Conservation (phyloP, 2,329 filamentous ascomycete species). For the Aspergillus bombycis region DNA sequence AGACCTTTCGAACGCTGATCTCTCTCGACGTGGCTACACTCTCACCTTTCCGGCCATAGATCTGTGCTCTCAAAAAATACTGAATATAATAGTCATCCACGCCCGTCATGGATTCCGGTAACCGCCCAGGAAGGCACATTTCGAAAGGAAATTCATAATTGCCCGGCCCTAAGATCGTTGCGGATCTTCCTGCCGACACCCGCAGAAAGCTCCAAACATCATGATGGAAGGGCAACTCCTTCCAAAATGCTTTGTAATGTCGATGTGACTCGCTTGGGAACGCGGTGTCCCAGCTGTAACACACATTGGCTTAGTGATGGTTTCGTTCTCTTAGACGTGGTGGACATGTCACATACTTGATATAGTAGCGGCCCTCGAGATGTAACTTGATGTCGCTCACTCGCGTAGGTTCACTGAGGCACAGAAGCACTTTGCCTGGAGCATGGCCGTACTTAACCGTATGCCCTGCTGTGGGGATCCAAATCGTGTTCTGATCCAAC, state of each 20-base stretch:
- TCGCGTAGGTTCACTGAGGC: background rate
- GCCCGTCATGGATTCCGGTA: background rate
- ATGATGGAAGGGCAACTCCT: background rate
- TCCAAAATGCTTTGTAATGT: background rate
- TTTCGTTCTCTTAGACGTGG: background rate
- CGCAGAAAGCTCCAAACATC: background rate
- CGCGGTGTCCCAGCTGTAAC: background rate
- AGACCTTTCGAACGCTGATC: background rate
- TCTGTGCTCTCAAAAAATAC: background rate
- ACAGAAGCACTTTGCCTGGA: background rate
- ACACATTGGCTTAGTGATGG: background rate
- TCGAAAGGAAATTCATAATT: background rate
- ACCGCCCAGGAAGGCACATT: background rate
- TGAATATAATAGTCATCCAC: background rate
- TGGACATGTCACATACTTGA: background rate
- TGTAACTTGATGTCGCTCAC: background rate
- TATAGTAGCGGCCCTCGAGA: background rate
- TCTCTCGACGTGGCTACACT: background rate
- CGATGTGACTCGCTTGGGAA: background rate
- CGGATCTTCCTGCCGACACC: background rate
- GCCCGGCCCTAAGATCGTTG: background rate
- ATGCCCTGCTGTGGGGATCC: background rate
- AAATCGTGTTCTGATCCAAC: background rate
- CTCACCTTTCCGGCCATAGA: background rate
- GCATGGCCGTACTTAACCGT: background rate